A percentile compares a stretch with the other conserved stretches of the same genome.
phyloP scores from a whole-genome alignment of 768 basidiomycete species.

The Galerina sulciceps region DNA sequence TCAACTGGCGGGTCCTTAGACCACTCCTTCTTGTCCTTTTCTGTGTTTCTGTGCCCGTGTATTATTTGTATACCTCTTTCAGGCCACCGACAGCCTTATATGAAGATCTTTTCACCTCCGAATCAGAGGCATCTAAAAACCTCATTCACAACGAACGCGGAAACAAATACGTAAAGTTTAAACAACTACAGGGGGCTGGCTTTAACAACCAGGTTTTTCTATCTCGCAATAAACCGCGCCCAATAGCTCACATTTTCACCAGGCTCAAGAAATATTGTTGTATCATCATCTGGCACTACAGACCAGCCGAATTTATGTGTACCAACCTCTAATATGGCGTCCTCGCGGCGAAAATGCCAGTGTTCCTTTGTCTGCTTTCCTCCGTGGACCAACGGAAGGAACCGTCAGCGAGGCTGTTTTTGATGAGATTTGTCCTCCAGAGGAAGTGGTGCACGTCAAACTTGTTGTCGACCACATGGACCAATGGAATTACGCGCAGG shows the following conservation, averaged over 20 bases:
- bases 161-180: conserved; percentile 45
- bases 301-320: conserved; percentile 44
- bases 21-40: conserved; percentile 16
- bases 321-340: conserved; percentile 51
- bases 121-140: conserved; percentile 32
- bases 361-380: conserved; percentile 48
- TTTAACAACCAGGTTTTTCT: conserved; percentile 50
- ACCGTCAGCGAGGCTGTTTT: conserved; percentile 40
- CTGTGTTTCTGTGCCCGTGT: conserved; percentile 22
- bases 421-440: conserved; percentile 42
- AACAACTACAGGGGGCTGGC: conserved; percentile 50
- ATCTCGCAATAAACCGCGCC: not conserved
- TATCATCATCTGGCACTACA: conserved; percentile 49
- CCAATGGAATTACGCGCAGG: conserved; percentile 42
- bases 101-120: conserved; percentile 30
- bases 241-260: not conserved
- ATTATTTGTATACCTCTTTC: conserved; percentile 37
- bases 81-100: conserved; percentile 46
- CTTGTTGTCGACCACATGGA: conserved; percentile 26
- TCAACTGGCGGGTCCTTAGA: conserved; percentile 21
- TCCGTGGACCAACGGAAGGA: conserved; percentile 41
- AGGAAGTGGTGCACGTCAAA: conserved; percentile 38
- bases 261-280: conserved; percentile 51
- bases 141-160: conserved; percentile 28
- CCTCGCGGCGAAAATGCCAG: conserved; percentile 42